Evolutionary conservation across 768 basidiomycete genomes (phyloP), one percentile per base, ranked within the genome.

Genomic region (Sistotremastrum niveocremeum): DNA sequence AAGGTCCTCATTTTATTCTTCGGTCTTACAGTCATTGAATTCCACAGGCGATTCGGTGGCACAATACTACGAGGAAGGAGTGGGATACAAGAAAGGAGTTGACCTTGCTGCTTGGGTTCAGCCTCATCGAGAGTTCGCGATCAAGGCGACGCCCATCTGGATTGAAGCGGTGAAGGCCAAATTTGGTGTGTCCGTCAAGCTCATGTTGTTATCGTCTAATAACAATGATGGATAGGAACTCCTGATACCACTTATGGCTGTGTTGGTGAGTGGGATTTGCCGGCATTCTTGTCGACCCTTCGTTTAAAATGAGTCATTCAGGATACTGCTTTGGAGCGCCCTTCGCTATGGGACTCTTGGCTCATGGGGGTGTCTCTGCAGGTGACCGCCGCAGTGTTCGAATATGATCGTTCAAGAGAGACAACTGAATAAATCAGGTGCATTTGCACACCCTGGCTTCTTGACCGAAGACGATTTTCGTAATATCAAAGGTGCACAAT

Each of bases 321-420:
- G 74, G 76, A 7, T 76, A 76, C 49, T 80, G 74, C 52, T 77
- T 77, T 48, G 75, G 76, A 5, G 77, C 64, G 0, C 74, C 74
- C 0, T 75, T 65, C 45, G 66, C 65, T 6, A 63, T 77, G 44
- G 63, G 73, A 4, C 62, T 70, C 3, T 66, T 68, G 1, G 62
- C 65, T 5, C 71, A 62, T 0, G 69, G 73, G 39, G 62, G 67
- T 34, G 54, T 75, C n/a, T 60, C 64, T 1, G 73, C 75, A 11
- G 68, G 76, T 76, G 55, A 20, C 20, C 20, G 63, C 30, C 6
- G 30, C 2, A 10, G 37, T 36, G 31, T 20, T 5, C 20, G 12
- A 47, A 34, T 2, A 32, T n/a, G 11, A 38, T 31, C 8, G 5
- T 28, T 5, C 28, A 7, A 29, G 4, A 38, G 33, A 11, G 5